A percentile compares a stretch with the other conserved stretches of the same genome.
phyloP scores from a whole-genome alignment of 768 basidiomycete genomes.

The Pholiota molesta region DNA sequence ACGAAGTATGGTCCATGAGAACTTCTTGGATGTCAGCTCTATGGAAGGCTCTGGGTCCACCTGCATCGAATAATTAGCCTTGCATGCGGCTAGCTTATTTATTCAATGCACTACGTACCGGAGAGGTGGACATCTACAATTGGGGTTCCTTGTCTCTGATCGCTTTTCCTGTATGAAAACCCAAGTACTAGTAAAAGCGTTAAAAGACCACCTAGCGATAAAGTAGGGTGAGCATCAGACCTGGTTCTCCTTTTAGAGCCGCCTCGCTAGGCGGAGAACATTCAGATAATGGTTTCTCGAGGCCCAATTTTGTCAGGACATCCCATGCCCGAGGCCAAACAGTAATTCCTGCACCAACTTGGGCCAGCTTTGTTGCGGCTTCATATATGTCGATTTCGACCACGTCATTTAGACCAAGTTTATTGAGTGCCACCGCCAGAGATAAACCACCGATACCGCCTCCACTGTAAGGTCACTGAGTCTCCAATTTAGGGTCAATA shows the following conservation, averaged over 20 bases:
- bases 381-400: constrained; percentile 49
- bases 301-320: constrained; percentile 40
- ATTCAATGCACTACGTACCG: no score
- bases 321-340: constrained; percentile 45
- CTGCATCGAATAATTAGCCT: constrained; percentile 17
- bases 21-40: constrained; percentile 38
- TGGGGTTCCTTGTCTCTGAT: no score
- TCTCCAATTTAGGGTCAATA: no score
- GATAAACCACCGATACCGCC: constrained; percentile 37
- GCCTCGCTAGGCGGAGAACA: no score
- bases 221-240: no score
- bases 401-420: constrained; percentile 3
- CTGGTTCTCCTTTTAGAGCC: no score
- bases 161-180: no score
- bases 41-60: constrained; percentile 33
- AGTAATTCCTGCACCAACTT: constrained; percentile 49
- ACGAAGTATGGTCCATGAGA: constrained; percentile 30
- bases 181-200: no score
- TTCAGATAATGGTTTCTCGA: constrained; percentile 24
- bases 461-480: constrained; percentile 22
- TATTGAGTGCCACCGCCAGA: constrained; percentile 20
- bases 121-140: no score
- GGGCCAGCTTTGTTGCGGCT: constrained; percentile 39
- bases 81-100: background rate
- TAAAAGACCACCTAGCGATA: no score